These are phyloP conservation scores for Lepidopterella palustris DNA, from an alignment of 495 filamentous ascomycete species.

Conservation along the genomic window DNA sequence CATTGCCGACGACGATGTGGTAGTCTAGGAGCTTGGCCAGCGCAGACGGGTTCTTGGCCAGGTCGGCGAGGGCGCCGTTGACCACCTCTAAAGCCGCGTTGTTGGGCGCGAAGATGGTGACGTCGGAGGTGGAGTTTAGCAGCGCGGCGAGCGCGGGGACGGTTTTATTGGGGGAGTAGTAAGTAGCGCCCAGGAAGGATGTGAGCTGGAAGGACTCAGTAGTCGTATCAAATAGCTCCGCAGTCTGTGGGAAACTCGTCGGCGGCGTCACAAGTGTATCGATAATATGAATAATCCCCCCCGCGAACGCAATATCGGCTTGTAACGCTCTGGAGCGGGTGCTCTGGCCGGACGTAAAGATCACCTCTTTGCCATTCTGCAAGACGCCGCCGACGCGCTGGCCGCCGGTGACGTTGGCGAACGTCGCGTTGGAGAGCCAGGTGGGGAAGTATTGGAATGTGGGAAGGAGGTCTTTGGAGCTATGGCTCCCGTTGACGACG, in stretches of 20 bases:
- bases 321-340: conserved; percentile 24
- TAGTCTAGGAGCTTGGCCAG: conserved; percentile 16
- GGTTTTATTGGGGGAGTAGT: not conserved
- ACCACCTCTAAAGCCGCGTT: conserved; percentile 20
- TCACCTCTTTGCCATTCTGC: not conserved
- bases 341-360: not conserved
- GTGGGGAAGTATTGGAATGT: conserved; percentile 39
- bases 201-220: not conserved
- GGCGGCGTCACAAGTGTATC: conserved; percentile 31
- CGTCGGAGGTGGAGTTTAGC: conserved; percentile 7
- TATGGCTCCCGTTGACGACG: conserved; percentile 46
- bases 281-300: conserved; percentile 61
- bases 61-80: not conserved
- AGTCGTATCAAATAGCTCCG: not conserved
- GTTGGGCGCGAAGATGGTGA: conserved; percentile 27
- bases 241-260: not conserved
- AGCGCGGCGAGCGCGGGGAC: not conserved
- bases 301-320: conserved; percentile 52
- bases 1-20: conserved; percentile 7
- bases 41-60: not conserved
- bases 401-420: conserved; percentile 42
- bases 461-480: conserved; percentile 1
- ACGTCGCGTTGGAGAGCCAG: conserved; percentile 39
- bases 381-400: conserved; percentile 39
- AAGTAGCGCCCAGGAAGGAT: not conserved